These are phyloP conservation scores for Helotiales sp. DNA, from an alignment of 2,329 filamentous ascomycete genomes.

Conservation along the genomic window DNA sequence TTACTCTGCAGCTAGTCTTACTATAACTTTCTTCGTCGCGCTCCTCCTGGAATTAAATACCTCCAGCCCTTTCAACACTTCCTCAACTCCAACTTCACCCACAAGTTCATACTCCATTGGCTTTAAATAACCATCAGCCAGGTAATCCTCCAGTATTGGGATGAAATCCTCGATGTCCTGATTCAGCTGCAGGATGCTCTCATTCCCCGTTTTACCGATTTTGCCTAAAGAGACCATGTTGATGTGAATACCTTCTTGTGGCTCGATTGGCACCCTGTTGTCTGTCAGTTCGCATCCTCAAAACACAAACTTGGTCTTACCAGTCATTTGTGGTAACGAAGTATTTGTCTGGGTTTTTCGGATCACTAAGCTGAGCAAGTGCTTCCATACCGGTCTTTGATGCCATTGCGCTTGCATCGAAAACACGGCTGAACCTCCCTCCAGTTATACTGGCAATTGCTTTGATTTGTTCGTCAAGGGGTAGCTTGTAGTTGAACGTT, in stretches of 20 bases:
- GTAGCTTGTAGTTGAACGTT: constrained; percentile 42
- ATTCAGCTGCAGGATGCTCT: constrained; percentile 22
- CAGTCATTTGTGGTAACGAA: constrained; percentile 46
- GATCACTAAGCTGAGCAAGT: constrained; percentile 34
- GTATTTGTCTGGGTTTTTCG: constrained; percentile 39
- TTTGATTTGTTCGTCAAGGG: constrained; percentile 42
- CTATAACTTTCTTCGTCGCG: constrained; percentile 34
- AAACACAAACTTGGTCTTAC: constrained; percentile 33
- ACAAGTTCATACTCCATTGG: constrained; percentile 35
- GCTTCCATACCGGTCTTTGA: constrained; percentile 43
- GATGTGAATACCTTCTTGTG: constrained; percentile 25
- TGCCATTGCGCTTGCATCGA: constrained; percentile 44
- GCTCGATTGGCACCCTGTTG: constrained; percentile 27
- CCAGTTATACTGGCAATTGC: constrained; percentile 43
- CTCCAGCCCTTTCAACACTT: constrained; percentile 30
- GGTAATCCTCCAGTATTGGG: constrained; percentile 26
- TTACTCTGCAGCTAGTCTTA: constrained; percentile 25
- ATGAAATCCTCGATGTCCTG: constrained; percentile 30
- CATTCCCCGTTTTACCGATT: constrained; percentile 32
- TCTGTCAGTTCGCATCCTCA: background rate
- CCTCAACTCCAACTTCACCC: constrained; percentile 28
- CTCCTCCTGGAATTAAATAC: constrained; percentile 26
- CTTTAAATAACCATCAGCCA: constrained; percentile 28
- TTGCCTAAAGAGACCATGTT: constrained; percentile 29
- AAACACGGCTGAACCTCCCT: constrained; percentile 44